Evolutionary conservation across 208 protist genomes (phyloP), one percentile per base, ranked within the genome.

Genomic region (Polymyxa betae): DNA sequence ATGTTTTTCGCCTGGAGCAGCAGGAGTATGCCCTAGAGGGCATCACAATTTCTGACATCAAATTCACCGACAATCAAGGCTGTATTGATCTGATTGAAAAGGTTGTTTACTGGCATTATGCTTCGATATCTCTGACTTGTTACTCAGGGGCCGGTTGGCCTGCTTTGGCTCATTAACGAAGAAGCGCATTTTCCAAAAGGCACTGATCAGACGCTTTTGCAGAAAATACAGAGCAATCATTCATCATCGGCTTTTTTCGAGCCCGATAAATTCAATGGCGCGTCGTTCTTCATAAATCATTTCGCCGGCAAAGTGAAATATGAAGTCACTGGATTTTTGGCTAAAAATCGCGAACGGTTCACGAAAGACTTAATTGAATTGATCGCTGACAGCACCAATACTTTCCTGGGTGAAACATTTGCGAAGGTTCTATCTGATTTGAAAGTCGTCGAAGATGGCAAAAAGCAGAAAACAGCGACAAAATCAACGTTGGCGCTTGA

Each of bases 41-140:
- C 72, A 92, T 92, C 77, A 5, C 89, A 40, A 77, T 92, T 41
- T 32, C 72, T 32, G 16, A 92, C 38, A 52, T 92, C 91, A 66
- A 32, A 1, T 91, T 90, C 32, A 91, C 88, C 49, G 90, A 91
- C 38, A 90, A 91, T 38, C 52, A 91, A 89, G 38, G 38, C 66
- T 52, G 49, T 35, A 92, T 91, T 60, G 45, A 92, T 91, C 32
- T 91, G n/a, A 90, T 91, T 40, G 72, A 82, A 45, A 5, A 45
- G 35, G 72, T 82, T 45, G 5, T 5, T 12, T 20, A 82, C 5
- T 43, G 72, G 16, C 72, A 5, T 5, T 82, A 45, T 40, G n/a
- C 5, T 20, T 35, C 72, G n/a, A 82, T n/a, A 20, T 35, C 72
- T 38, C 24, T 60, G 24, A 60, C 5, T 29, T 24, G 49, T 29